phyloP scores from a whole-genome alignment of 129 eudicot species.

The Flaveria trinervia region DNA sequence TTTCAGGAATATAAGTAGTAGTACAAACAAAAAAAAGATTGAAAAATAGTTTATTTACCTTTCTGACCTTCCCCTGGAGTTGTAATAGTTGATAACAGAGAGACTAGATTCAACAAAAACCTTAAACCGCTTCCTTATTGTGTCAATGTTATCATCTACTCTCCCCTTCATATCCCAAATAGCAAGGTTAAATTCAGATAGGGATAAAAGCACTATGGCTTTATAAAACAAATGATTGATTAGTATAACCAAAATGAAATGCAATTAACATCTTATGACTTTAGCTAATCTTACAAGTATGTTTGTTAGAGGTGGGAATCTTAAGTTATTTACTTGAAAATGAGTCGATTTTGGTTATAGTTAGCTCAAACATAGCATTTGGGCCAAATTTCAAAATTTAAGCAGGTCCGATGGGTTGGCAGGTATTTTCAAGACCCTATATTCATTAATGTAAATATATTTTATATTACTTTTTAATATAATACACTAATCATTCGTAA shows the following conservation, averaged over 20 bases:
- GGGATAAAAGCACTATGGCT: neutral
- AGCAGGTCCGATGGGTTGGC: neutral
- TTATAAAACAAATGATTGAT: too few relatives aligned
- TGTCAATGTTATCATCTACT: conserved; percentile 94
- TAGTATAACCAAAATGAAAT: too few relatives aligned
- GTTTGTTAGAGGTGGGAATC: too few relatives aligned
- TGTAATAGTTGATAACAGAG: conserved; percentile 78
- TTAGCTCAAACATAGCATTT: neutral
- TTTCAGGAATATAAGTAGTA: neutral
- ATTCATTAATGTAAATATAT: neutral
- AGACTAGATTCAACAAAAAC: conserved; percentile 88
- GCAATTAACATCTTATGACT: too few relatives aligned
- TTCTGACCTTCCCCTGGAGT: conserved; percentile 70
- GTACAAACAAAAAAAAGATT: neutral
- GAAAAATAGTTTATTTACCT: conserved; percentile 50
- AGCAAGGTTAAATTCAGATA: conserved; percentile 13
- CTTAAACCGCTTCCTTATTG: conserved; percentile 86
- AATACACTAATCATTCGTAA: neutral
- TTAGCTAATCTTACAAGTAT: too few relatives aligned
- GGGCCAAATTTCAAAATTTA: neutral
- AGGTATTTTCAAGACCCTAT: neutral
- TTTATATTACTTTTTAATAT: neutral
- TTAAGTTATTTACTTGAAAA: neutral
- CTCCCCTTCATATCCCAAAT: conserved; percentile 59
- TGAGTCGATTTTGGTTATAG: neutral